phyloP scores from a whole-genome alignment of 345 rosid species.

The Eutrema heterophyllum region DNA sequence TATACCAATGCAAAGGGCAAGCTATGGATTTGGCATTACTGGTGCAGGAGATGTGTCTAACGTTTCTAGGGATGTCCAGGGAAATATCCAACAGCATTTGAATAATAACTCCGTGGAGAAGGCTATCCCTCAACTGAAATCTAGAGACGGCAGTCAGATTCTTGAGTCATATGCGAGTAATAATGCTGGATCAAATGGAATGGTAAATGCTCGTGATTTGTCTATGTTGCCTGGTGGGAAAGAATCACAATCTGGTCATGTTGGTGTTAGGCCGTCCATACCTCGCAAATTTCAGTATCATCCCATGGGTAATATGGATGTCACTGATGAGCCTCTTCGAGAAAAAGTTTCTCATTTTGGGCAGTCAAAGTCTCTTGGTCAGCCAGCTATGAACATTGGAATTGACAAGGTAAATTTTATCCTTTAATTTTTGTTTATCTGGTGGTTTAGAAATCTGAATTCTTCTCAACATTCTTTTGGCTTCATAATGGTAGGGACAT shows the following conservation, averaged over 20 bases:
- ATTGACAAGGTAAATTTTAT: conserved; percentile 49
- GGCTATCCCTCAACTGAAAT: conserved; percentile 32
- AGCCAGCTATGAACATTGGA: conserved; percentile 27
- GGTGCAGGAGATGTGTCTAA: conserved; percentile 32
- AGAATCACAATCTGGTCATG: conserved; percentile 28
- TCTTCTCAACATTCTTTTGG: background rate
- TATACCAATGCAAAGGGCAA: conserved; percentile 32
- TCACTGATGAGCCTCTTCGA: conserved; percentile 42
- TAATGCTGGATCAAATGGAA: conserved; percentile 38
- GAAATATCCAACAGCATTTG: conserved; percentile 35
- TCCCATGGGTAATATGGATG: conserved; percentile 80
- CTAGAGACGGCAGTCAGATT: conserved; percentile 38
- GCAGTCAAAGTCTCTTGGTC: conserved; percentile 40
- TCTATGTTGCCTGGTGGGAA: background rate
- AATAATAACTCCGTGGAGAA: conserved; percentile 46
- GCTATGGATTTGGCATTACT: conserved; percentile 33
- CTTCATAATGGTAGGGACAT: conserved; percentile 30
- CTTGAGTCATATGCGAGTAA: conserved; percentile 46
- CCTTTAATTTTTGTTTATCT: background rate
- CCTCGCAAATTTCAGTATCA: conserved; percentile 79
- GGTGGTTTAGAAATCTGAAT: background rate
- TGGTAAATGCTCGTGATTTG: conserved; percentile 44
- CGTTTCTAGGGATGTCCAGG: conserved; percentile 28
- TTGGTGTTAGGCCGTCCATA: conserved; percentile 39
- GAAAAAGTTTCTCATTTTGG: conserved; percentile 36